These are phyloP conservation scores for Abrus precatorius DNA, from an alignment of 306 rosid genomes.

Conservation along the genomic window DNA sequence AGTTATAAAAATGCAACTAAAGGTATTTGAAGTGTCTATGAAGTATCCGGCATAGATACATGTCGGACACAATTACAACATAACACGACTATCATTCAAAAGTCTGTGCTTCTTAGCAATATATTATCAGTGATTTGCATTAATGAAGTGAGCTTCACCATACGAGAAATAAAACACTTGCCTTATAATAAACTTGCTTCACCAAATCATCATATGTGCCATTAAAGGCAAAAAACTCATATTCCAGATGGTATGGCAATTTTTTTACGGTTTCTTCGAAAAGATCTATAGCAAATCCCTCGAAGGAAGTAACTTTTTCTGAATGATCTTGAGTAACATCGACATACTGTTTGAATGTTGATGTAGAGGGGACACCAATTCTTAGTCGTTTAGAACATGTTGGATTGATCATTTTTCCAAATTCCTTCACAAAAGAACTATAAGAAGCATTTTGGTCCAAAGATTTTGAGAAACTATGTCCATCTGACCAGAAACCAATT, in stretches of 20 bases:
- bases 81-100: not conserved
- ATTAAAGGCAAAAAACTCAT: conserved; percentile 37
- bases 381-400: conserved; percentile 43
- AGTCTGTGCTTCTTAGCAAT: not conserved
- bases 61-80: not conserved
- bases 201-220: conserved; percentile 59
- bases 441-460: conserved; percentile 6
- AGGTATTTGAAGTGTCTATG: too few relatives aligned
- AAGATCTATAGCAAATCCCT: conserved; percentile 54
- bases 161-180: not conserved
- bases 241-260: conserved; percentile 44
- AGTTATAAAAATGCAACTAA: not conserved
- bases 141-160: not conserved
- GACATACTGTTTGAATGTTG: conserved; percentile 50
- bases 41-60: too few relatives aligned
- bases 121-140: not conserved
- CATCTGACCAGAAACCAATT: conserved; percentile 62
- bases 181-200: conserved; percentile 46
- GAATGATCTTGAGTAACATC: conserved; percentile 28
- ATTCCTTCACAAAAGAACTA: conserved; percentile 40
- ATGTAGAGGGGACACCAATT: conserved; percentile 57
- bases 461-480: conserved; percentile 44
- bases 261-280: conserved; percentile 48
- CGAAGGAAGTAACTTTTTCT: conserved; percentile 13
- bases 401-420: conserved; percentile 51